Base-by-base conservation (phyloP, 2,329 filamentous ascomycete genomes). In the Rhinocladiella similis region DNA sequence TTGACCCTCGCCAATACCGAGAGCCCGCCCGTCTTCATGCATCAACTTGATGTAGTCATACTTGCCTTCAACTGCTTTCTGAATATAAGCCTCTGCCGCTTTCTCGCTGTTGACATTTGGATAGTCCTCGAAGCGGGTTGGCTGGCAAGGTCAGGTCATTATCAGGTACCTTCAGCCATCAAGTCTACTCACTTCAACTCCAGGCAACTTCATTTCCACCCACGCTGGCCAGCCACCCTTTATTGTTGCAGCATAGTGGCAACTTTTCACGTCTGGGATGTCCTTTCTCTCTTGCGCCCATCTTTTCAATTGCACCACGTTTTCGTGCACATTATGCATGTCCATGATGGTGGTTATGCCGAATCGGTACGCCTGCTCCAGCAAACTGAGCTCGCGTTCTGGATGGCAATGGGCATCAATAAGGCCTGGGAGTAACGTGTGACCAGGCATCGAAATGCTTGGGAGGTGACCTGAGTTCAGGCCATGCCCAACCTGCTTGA, bases 1-100 rank as follows among this genome's bases (percentile, higher is more conserved):
- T 3, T 20, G 25, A 25, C 25, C 25, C 33, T 16, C 19, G 6
- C 69, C 56, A 25, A 67, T 54, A 2, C 72, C 72, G 65, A 80
- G 68, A 7, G 69, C 65, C 6, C 64, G 69, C 2, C 79, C 79
- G 50, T 89, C 89, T 60, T 91, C 88, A 66, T 94, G 89, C 56
- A 95, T 92, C 90, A 95, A 94, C 60, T 90, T 89, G 66, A 95
- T 91, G 66, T 95, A 91, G 68, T 95, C 95, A 52, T 90, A 89
- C 14, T 90, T 90, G 67, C 95, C 90, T 4, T 90, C 90, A 62
- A 95, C 92, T 2, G 90, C 90, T 69, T 72, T 71, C 12, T 72
- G 67, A 2, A 80, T 66, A 56, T 75, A 80, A 14, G 70, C 63
- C 1, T 72, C 63, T 1, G 76, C 77, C 20, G 74, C 76, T 39